phyloP scores from a whole-genome alignment of 106 monocot genomes.

The Iris macrosiphon region DNA sequence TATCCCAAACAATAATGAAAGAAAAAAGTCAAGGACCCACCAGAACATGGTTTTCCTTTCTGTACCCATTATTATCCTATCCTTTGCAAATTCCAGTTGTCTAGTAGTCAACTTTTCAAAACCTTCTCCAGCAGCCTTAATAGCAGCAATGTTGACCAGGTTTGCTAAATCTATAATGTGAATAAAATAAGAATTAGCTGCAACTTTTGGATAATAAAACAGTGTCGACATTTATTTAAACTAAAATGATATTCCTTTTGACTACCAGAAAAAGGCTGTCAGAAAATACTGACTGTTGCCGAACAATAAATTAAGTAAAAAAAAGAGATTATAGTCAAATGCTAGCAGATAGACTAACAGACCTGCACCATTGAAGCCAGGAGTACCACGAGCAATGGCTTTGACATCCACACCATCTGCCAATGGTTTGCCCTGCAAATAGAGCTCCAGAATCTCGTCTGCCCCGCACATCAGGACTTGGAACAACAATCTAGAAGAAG shows the following conservation, averaged over 20 bases:
- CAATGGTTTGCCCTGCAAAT: conserved; percentile 78
- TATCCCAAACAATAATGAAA: no score
- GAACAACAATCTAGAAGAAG: conserved; percentile 69
- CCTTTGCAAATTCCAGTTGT: conserved; percentile 82
- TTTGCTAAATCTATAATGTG: conserved; percentile 70
- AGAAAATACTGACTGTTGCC: no score
- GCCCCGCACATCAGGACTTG: conserved; percentile 78
- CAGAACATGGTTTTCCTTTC: conserved; percentile 78
- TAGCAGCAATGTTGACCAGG: conserved; percentile 86
- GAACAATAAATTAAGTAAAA: no score
- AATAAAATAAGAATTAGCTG: no score
- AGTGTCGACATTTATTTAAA: no score
- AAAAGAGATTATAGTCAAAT: no score
- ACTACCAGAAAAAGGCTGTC: no score
- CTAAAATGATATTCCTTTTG: no score
- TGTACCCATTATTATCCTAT: conserved; percentile 87
- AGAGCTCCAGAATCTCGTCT: conserved; percentile 84
- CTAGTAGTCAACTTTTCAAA: conserved; percentile 44
- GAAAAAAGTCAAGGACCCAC: no score
- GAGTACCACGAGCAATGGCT: conserved; percentile 78
- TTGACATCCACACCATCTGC: conserved; percentile 75
- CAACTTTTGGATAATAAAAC: no score
- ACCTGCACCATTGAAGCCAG: conserved; percentile 96
- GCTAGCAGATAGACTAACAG: no score
- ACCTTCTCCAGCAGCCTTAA: conserved; percentile 90